Base-by-base conservation (phyloP, 2,329 filamentous ascomycete species). In the Arthrocladium fulminans region DNA sequence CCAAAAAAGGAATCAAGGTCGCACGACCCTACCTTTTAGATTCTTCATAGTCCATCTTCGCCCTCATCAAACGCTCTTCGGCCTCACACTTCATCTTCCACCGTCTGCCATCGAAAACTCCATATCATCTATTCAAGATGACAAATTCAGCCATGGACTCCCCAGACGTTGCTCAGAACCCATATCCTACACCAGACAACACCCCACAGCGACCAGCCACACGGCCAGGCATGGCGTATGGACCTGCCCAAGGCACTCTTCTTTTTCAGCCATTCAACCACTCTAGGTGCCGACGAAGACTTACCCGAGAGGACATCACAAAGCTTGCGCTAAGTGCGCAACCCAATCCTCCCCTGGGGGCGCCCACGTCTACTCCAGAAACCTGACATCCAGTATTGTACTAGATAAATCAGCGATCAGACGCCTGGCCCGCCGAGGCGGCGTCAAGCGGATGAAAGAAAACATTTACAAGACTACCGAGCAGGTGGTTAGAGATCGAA, bases 401-500 rank as follows among this genome's bases (percentile, higher is more conserved):
- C 27, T 41, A 53, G 50, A 45, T 2, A 49, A 51, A 40, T 50
- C 49, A 19, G 25, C 49, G 5, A 53, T 54, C 37, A 64, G 65
- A 35, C 60, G 63, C 38, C 64, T 67, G 1, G 65, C 65, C 2
- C 64, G 66, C 1, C 61, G 65, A 3, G 66, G 62, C 0, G 66
- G 66, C 0, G 55, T 67, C 0, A 39, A 55, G 0, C 46, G 65
- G 0, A 67, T 68, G 0, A 58, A 62, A 4, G 42, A 22, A 0
- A 55, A 54, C 0, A 60, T 67, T 1, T 67, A 67, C 19, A 46
- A 61, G 0, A 57, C 60, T 1, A 53, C 59, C 2, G 55, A 65
- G 0, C 3, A 45, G 0, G 60, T 59, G 0, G 5, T 66, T 0
- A 51, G 53, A 12, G 43, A 53, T 0, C 51, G 59, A 0, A 39